Evolutionary conservation across 1,139 yeast genomes (phyloP), one percentile per base, ranked within the genome.

Genomic region (Zhuliangozyma blackwelliae): DNA sequence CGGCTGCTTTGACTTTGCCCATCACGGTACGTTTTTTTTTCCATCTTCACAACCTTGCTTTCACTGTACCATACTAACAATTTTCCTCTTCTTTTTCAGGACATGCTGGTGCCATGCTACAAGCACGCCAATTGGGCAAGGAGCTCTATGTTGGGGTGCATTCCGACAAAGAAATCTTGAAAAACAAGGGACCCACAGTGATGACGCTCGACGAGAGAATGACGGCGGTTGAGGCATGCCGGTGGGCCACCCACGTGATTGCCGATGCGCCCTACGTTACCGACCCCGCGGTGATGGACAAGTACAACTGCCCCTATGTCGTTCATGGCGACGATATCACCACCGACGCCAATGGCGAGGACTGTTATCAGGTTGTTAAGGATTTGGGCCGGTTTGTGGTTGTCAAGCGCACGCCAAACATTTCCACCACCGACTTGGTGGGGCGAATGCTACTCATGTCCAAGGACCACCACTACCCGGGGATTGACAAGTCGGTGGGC

Each of bases 241-340:
- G 88, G 54, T 92, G 98, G 98, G 74, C 84, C 37, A 82, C 94
- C 5, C 57, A 65, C 37, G 79, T 87, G 1, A 75, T 92, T 13
- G 72, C 82, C 1, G 69, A 75, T 43, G 97, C 98, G 0, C 98
- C 98, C 2, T 92, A 92, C 53, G 97, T 90, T n/a, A 92, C 98
- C 1, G 87, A 83, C 48, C 94, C 96, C 0, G 65, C 63, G 33
- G 82, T 86, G 43, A 77, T 90, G 89, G 88, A 84, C 50, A 49
- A 67, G 28, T 77, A 77, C 54, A 79, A 77, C 7, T 92, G 98
- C 63, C 64, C 77, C 50, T 92, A 82, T 55, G 98, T 92, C 13
- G 96, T 92, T 10, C 98, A 92, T 57, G 98, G 98, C 5, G 98
- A 92, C 59, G 98, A 92, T 55, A 89, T 92, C 49, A 92, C 97